Conservation (phyloP, 2,329 filamentous ascomycete genomes). For the Allantophomopsis lycopodina region DNA sequence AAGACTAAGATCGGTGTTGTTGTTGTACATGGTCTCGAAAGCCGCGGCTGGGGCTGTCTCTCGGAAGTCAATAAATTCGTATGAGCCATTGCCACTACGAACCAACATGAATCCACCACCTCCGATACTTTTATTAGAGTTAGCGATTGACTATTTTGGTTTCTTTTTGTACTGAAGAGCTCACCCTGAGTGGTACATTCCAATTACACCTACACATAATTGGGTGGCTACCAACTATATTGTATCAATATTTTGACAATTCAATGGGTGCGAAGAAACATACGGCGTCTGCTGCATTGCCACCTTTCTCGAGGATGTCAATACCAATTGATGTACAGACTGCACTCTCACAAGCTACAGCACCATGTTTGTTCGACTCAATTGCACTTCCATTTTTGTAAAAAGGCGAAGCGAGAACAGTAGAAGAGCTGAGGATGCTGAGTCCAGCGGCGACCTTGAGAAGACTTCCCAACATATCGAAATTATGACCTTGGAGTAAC, state of each 20-base stretch:
- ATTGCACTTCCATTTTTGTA: neutral
- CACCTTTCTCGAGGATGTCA: conserved; percentile 43
- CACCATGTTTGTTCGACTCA: conserved; percentile 30
- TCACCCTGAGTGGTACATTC: conserved; percentile 38
- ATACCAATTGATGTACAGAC: conserved; percentile 59
- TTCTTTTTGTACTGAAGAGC: neutral
- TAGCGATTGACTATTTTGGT: neutral
- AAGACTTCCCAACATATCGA: too few relatives aligned
- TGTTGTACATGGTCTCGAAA: conserved; percentile 49
- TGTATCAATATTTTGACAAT: conserved; percentile 10
- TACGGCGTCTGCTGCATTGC: conserved; percentile 40
- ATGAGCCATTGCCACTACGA: conserved; percentile 39
- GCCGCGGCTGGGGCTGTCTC: conserved; percentile 53
- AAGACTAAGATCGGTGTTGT: conserved; percentile 37
- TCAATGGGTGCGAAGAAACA: conserved; percentile 1
- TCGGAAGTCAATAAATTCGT: conserved; percentile 56
- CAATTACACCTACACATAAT: conserved; percentile 37
- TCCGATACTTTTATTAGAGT: conserved; percentile 30
- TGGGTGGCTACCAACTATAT: neutral
- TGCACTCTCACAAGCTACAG: conserved; percentile 55
- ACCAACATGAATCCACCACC: conserved; percentile 57
- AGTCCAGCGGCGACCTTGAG: too few relatives aligned
- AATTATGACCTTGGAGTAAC: too few relatives aligned
- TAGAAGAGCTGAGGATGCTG: too few relatives aligned
- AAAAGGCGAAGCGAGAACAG: neutral